phyloP scores from a whole-genome alignment of 768 basidiomycete genomes.

The Calocybe cyanea region DNA sequence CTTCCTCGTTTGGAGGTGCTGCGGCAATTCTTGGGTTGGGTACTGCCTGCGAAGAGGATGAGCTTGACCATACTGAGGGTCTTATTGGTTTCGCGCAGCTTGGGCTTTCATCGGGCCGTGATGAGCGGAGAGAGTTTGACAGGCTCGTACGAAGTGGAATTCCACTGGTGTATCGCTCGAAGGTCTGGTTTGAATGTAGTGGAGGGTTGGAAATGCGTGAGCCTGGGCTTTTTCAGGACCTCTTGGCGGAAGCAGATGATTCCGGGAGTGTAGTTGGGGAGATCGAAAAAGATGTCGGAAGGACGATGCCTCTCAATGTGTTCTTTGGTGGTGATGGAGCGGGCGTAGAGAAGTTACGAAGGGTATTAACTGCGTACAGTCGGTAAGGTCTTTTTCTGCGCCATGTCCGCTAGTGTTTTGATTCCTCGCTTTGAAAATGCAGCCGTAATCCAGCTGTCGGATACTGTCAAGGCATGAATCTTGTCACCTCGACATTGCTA shows the following conservation, averaged over 20 bases:
- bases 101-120: constrained; percentile 69
- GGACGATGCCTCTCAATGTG: constrained; percentile 91
- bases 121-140: constrained; percentile 78
- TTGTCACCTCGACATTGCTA: constrained; percentile 90
- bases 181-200: constrained; percentile 92
- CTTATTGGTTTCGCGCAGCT: constrained; percentile 90
- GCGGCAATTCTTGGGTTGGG: constrained; percentile 70
- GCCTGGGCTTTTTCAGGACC: constrained; percentile 84
- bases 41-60: constrained; percentile 62
- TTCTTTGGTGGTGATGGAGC: constrained; percentile 98
- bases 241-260: constrained; percentile 53
- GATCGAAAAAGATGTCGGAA: constrained; percentile 93
- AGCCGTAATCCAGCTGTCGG: constrained; percentile 92
- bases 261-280: constrained; percentile 58
- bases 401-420: background rate
- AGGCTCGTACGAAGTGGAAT: constrained; percentile 81
- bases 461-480: constrained; percentile 95
- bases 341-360: constrained; percentile 86
- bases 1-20: constrained; percentile 38
- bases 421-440: constrained; percentile 4
- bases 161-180: constrained; percentile 81
- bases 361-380: constrained; percentile 90
- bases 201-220: constrained; percentile 90
- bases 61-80: constrained; percentile 77
- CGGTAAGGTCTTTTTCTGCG: constrained; percentile 48